These are phyloP conservation scores for Tetradesmus lagerheimii DNA, from an alignment of 139 green algal species.

Conservation along the genomic window DNA sequence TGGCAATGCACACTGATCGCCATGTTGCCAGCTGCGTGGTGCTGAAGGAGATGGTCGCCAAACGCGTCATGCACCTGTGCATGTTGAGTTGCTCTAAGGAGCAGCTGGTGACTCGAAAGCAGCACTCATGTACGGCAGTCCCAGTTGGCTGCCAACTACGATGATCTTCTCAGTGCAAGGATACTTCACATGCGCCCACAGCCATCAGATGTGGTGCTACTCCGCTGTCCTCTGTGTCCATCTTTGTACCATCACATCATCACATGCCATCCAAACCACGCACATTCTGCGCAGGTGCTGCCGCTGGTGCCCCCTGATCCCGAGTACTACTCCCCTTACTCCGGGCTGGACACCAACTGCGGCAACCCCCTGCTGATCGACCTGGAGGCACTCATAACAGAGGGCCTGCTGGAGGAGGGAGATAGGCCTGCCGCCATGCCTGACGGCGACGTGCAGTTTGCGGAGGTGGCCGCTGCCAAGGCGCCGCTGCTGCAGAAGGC, in stretches of 20 bases:
- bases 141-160: no score
- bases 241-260: no score
- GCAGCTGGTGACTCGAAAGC: background rate
- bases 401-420: slow-evolving; percentile 81
- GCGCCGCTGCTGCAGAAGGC: slow-evolving; percentile 83
- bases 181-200: background rate
- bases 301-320: slow-evolving; percentile 95
- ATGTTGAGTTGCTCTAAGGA: no score
- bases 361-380: slow-evolving; percentile 94
- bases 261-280: background rate
- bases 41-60: background rate
- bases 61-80: background rate
- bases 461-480: slow-evolving; percentile 63
- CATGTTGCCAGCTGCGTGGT: background rate
- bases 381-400: slow-evolving; percentile 85
- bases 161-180: background rate
- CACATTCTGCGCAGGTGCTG: slow-evolving; percentile 83
- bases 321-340: slow-evolving; percentile 96
- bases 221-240: background rate
- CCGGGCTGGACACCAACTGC: slow-evolving; percentile 91
- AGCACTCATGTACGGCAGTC: no score
- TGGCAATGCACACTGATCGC: background rate
- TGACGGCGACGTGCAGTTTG: slow-evolving; percentile 58
- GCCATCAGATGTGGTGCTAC: background rate
- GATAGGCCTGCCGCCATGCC: slow-evolving; percentile 71